These are phyloP conservation scores for Mentha longifolia DNA, from an alignment of 257 asterid species.

Conservation along the genomic window DNA sequence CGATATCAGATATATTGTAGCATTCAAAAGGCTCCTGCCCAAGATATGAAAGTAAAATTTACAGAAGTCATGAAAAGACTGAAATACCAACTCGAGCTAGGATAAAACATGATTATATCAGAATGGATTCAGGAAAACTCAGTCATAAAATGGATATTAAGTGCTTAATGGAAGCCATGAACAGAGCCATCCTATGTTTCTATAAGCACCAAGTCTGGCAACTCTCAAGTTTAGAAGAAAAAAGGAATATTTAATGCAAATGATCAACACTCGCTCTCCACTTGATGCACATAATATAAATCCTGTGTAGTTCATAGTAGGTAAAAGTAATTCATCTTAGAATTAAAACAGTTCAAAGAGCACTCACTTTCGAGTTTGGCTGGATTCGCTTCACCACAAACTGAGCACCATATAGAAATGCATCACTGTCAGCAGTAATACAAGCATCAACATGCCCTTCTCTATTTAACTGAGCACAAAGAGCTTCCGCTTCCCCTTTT, in stretches of 20 bases:
- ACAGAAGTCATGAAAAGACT: slow-evolving; percentile 1
- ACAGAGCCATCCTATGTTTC: neutral
- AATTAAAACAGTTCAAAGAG: slow-evolving; percentile 26
- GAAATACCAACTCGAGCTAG: neutral
- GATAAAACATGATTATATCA: neutral
- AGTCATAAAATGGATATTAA: neutral
- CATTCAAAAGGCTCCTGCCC: slow-evolving; percentile 92
- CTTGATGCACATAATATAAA: neutral
- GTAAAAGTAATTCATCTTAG: neutral
- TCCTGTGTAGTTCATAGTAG: neutral
- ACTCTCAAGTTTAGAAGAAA: neutral
- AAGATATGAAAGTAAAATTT: slow-evolving; percentile 27
- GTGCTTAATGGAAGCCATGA: neutral
- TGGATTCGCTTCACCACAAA: slow-evolving; percentile 76
- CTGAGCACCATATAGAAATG: slow-evolving; percentile 82
- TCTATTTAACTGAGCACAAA: slow-evolving; percentile 85
- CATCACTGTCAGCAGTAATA: slow-evolving; percentile 92
- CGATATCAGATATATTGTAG: slow-evolving; percentile 79
- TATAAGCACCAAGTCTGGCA: neutral
- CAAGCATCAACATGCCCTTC: slow-evolving; percentile 92
- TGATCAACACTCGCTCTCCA: slow-evolving; percentile 19
- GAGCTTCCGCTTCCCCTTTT: slow-evolving; percentile 95
- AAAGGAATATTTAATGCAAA: neutral
- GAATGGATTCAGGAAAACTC: neutral
- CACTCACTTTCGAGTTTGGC: slow-evolving; percentile 76